phyloP scores from a whole-genome alignment of 129 eudicot genomes.

The Artemisia tridentata region DNA sequence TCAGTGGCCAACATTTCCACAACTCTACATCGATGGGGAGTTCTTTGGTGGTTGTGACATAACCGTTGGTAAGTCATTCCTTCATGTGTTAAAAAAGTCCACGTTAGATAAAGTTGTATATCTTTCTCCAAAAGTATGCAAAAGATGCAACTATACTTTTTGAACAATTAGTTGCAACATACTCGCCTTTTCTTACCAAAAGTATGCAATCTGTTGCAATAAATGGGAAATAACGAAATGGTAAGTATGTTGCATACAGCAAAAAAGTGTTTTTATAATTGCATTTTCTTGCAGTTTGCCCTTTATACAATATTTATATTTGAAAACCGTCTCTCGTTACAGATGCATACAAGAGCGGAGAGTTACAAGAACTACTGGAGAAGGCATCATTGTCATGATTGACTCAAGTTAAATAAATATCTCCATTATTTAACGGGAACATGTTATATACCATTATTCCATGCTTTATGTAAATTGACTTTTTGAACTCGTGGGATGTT shows the following conservation, averaged over 20 bases:
- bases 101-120: not conserved
- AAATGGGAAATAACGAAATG: too few species aligned
- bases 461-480: slow-evolving; percentile 15
- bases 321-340: slow-evolving; percentile 22
- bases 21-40: slow-evolving; percentile 90
- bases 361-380: slow-evolving; percentile 84
- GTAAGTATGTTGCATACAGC: too few species aligned
- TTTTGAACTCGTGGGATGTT: not conserved
- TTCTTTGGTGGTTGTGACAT: slow-evolving; percentile 98
- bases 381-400: slow-evolving; percentile 71
- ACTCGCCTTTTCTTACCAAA: too few species aligned
- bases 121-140: too few species aligned
- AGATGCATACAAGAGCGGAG: slow-evolving; percentile 93
- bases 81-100: not conserved
- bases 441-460: slow-evolving; percentile 19
- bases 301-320: not conserved
- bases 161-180: too few species aligned
- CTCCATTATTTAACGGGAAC: slow-evolving; percentile 20
- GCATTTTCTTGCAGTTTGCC: slow-evolving; percentile 2
- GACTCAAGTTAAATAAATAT: slow-evolving; percentile 5
- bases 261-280: not conserved
- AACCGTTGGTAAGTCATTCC: slow-evolving; percentile 55
- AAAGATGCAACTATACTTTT: too few species aligned
- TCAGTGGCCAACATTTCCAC: slow-evolving; percentile 98
- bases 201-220: too few species aligned